These are phyloP conservation scores for Gaultheria prostrata DNA, from an alignment of 148 eudicot species.

Conservation along the genomic window DNA sequence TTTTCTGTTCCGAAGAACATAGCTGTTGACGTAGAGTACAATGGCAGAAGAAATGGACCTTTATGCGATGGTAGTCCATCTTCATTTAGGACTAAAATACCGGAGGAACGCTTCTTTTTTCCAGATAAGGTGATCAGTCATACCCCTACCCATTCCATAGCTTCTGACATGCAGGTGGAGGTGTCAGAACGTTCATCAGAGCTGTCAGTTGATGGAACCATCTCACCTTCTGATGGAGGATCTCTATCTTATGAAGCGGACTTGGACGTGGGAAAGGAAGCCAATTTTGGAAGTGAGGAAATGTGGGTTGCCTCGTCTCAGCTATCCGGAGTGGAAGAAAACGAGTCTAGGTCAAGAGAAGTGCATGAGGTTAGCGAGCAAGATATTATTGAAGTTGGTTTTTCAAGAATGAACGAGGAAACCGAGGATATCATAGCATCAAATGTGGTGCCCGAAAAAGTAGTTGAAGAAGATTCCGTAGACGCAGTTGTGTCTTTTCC, in stretches of 20 bases:
- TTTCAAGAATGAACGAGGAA: constrained; percentile 16
- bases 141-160: constrained; percentile 51
- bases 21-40: constrained; percentile 10
- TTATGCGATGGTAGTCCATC: constrained; percentile 25
- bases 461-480: constrained; percentile 8
- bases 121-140: constrained; percentile 26
- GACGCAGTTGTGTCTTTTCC: not conserved
- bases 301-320: constrained; percentile 43
- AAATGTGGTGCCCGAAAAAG: constrained; percentile 1
- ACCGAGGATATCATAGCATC: constrained; percentile 3
- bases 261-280: constrained; percentile 48
- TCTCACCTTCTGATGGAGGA: constrained; percentile 48
- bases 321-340: constrained; percentile 29
- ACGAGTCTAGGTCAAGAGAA: constrained; percentile 33
- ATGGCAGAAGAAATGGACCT: constrained; percentile 8
- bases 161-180: constrained; percentile 91
- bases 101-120: constrained; percentile 40
- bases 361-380: constrained; percentile 29
- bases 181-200: constrained; percentile 70
- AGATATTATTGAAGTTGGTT: constrained; percentile 27
- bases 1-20: constrained; percentile 38
- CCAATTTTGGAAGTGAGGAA: constrained; percentile 42
- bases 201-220: constrained; percentile 28
- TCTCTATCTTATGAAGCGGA: constrained; percentile 42
- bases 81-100: constrained; percentile 23